These are phyloP conservation scores for Neurospora sp. DNA, from an alignment of 2,329 filamentous ascomycete species.

Conservation along the genomic window DNA sequence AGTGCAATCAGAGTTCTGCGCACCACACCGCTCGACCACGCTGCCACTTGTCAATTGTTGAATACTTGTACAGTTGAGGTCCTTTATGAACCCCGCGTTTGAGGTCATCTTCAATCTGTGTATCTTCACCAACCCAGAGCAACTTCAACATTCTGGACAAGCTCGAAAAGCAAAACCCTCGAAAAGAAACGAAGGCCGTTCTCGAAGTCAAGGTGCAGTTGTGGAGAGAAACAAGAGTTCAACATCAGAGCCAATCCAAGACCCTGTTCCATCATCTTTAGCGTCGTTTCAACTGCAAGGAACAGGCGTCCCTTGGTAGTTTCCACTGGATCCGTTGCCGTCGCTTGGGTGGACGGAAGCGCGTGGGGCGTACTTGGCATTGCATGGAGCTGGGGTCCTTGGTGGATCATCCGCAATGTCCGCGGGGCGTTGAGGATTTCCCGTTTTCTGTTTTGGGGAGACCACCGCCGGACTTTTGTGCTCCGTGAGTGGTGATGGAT, in stretches of 20 bases:
- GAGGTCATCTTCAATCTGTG: not conserved
- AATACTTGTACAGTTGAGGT: not conserved
- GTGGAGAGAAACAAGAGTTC: constrained; percentile 3
- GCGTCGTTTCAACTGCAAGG: constrained; percentile 18
- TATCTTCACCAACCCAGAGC: not conserved
- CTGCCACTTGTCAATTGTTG: not conserved
- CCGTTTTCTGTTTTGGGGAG: not conserved
- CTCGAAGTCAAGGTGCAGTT: constrained; percentile 5
- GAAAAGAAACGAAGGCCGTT: not conserved
- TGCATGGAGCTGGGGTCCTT: not conserved
- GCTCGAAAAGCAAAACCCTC: not conserved
- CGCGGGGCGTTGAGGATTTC: not conserved
- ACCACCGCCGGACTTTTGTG: not conserved
- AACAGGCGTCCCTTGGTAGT: constrained; percentile 7
- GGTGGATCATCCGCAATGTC: not conserved
- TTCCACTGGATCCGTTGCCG: not conserved
- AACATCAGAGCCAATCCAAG: constrained; percentile 11
- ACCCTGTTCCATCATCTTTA: constrained; percentile 5
- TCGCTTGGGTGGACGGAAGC: constrained; percentile 6
- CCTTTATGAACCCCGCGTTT: not conserved
- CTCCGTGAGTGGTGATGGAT: not conserved
- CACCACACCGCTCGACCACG: not conserved
- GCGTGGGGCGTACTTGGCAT: not conserved
- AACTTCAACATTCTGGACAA: not conserved
- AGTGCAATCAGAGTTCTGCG: too few relatives aligned